These are phyloP conservation scores for Pichia nanzhaoensis DNA, from an alignment of 805 yeast genomes.

Conservation along the genomic window DNA sequence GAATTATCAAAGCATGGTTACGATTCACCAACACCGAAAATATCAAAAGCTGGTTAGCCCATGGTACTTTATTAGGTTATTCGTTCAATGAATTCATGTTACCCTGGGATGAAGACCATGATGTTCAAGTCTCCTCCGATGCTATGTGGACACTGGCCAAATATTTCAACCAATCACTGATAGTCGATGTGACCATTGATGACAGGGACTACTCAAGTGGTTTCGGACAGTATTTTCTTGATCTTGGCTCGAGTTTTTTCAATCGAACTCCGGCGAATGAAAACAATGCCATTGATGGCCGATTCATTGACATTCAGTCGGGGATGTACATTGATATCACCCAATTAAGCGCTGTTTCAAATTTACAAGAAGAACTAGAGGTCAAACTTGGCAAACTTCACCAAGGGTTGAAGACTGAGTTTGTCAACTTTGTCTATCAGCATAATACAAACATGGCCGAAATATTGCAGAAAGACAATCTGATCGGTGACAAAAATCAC, in stretches of 20 bases:
- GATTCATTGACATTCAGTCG: conserved; percentile 44
- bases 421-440: conserved; percentile 13
- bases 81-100: conserved; percentile 49
- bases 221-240: conserved; percentile 27
- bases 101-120: conserved; percentile 58
- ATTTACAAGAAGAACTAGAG: not conserved
- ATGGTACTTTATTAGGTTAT: conserved; percentile 57
- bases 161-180: conserved; percentile 40
- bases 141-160: conserved; percentile 38
- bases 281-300: conserved; percentile 45
- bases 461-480: conserved; percentile 8
- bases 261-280: conserved; percentile 36
- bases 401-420: conserved; percentile 12
- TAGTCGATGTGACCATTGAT: conserved; percentile 33
- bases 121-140: conserved; percentile 47
- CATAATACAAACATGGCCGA: conserved; percentile 3
- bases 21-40: conserved; percentile 38
- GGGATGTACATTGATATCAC: conserved; percentile 41
- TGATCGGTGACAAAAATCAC: conserved; percentile 42
- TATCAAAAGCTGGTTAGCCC: conserved; percentile 53
- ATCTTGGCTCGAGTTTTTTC: conserved; percentile 29
- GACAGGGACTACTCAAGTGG: conserved; percentile 23
- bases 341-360: conserved; percentile 23
- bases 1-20: conserved; percentile 46
- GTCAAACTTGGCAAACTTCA: conserved; percentile 1